Percentiles rank a stretch among this genome's conserved stretches.
phyloP scores from a whole-genome alignment of 768 basidiomycete species.

The Phlegmacium glaucopus region DNA sequence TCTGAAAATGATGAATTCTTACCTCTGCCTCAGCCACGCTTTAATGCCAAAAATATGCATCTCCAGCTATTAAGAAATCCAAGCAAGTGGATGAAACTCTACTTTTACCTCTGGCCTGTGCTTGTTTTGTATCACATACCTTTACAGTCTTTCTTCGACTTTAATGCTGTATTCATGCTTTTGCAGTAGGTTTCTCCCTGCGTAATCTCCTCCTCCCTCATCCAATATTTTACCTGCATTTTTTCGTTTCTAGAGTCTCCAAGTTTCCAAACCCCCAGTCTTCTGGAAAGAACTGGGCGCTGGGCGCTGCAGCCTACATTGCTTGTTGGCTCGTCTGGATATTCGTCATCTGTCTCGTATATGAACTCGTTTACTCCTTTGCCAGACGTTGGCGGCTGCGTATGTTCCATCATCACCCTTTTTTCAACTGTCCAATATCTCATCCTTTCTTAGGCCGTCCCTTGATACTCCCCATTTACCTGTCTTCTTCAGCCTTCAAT shows the following conservation, averaged over 20 bases:
- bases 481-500: constrained; percentile 76
- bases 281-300: constrained; percentile 75
- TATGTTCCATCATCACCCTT: constrained; percentile 41
- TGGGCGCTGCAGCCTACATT: constrained; percentile 80
- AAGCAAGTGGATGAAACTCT: constrained; percentile 47
- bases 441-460: constrained; percentile 62
- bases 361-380: constrained; percentile 77
- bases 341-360: constrained; percentile 67
- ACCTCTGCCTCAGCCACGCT: constrained; percentile 53
- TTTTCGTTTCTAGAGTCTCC: constrained; percentile 50
- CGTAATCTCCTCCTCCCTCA: neutral
- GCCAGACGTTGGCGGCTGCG: constrained; percentile 74
- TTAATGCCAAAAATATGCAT: constrained; percentile 65
- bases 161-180: constrained; percentile 82
- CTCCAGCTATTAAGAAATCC: constrained; percentile 66
- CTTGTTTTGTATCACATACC: constrained; percentile 70
- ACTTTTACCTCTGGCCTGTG: constrained; percentile 70
- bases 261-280: constrained; percentile 70
- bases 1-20: constrained; percentile 12
- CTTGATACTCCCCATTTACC: constrained; percentile 75
- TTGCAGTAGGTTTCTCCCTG: constrained; percentile 61
- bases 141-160: constrained; percentile 83
- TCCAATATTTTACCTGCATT: constrained; percentile 6
- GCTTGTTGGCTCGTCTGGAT: constrained; percentile 80
- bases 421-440: constrained; percentile 1